Evolutionary conservation across 2,329 filamentous ascomycete genomes (phyloP).

Genomic region (Colletotrichum filicis): DNA sequence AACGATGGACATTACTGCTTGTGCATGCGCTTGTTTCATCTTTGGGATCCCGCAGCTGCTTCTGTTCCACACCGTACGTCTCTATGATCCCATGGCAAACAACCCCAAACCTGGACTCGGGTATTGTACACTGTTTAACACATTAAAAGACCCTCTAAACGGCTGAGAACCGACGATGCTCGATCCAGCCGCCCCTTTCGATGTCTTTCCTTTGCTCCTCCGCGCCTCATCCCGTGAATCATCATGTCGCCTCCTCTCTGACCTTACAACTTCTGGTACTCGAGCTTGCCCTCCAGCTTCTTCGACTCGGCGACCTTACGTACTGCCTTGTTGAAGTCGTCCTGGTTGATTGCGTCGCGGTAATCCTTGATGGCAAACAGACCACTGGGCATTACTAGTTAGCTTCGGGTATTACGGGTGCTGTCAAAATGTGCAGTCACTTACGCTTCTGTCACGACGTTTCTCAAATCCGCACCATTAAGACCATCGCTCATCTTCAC

Average conservation of each 20-base stretch:
- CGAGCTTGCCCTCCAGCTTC: conserved; percentile 98
- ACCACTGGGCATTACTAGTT: conserved; percentile 66
- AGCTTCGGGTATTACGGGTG: conserved; percentile 36
- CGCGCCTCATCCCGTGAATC: background rate
- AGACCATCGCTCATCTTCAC: conserved; percentile 99
- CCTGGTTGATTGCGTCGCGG: conserved; percentile 93
- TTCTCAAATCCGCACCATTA: conserved; percentile 96
- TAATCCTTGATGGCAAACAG: conserved; percentile 99
- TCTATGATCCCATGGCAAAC: conserved; percentile 28
- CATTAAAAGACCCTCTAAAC: conserved; percentile 20
- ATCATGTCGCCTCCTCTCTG: background rate
- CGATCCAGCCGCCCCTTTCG: conserved; percentile 2
- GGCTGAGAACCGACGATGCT: conserved; percentile 6
- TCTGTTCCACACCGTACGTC: conserved; percentile 14
- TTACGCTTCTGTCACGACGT: conserved; percentile 98
- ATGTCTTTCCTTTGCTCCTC: conserved; percentile 7
- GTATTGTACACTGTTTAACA: conserved; percentile 35
- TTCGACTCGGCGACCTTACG: conserved; percentile 97
- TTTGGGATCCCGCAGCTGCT: conserved; percentile 4
- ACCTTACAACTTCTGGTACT: conserved; percentile 89
- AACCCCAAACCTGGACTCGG: conserved; percentile 34
- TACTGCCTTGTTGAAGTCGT: conserved; percentile 99
- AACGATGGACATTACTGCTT: background rate
- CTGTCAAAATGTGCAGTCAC: conserved; percentile 51
- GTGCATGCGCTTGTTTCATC: background rate